Base-by-base conservation (phyloP, 345 rosid genomes). In the Durio zibethinus region DNA sequence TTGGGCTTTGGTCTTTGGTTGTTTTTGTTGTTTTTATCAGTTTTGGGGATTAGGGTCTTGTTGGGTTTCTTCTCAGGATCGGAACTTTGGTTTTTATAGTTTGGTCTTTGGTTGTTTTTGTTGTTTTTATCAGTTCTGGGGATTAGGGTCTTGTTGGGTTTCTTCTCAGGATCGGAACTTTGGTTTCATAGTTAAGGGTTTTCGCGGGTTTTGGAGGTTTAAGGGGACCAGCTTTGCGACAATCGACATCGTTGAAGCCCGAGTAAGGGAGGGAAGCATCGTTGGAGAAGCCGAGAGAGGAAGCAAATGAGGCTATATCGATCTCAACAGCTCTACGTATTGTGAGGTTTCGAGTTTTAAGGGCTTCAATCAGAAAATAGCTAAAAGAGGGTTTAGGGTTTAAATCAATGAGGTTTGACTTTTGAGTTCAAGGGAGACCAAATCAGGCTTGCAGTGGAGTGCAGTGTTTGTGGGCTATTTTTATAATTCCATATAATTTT, bases 301-400 rank as follows among this genome's bases (percentile, higher is more conserved):
- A 91, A 76, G 93, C 91, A 77, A 88, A 90, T 0, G 97, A 86
- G 20, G 97, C 98, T 27, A 96, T 73, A 35, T 96, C 9, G 94
- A 84, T 72, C 84, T 82, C 77, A 96, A 86, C 16, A 64, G 74
- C 10, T 85, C 88, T 3, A 80, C 21, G 73, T 81, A 89, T 77
- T 53, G 38, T 20, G 80, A 35, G 33, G 45, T 5, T 52, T 86
- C 69, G 83, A 70, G 15, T 70, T 79, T 36, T 33, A 33, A 11
- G 7, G 35, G 60, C 16, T 54, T 73, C 61, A 21, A n/a, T 7
- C n/a, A 36, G 23, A n/a, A 7, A 20, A 5, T 11, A n/a, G 10
- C 18, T 0, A 20, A 0, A n/a, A 33, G n/a, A 31, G 43, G 47
- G 25, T 25, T 15, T 45, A 31, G 43, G 69, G 69, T 16, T 64